Base-by-base conservation (phyloP, 2,329 filamentous ascomycete genomes). In the Tolypocladium album region DNA sequence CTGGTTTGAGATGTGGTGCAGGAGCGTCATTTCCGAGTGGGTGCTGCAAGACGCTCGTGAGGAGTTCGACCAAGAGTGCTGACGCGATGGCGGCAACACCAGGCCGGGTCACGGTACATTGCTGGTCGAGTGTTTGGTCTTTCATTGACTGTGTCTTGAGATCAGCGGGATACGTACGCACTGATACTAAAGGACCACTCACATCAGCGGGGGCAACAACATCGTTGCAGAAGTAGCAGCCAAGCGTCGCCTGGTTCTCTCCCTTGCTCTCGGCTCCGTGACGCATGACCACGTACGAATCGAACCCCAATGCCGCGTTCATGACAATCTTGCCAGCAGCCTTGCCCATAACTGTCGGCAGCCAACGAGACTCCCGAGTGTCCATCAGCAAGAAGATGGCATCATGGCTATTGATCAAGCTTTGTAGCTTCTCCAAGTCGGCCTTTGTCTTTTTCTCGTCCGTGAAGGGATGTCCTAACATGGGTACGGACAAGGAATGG, bases 221-320 rank as follows among this genome's bases (percentile, higher is more conserved):
- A 71, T 99, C 94, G 68, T 96, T 97, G 76, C 94, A 99, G 74
- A 97, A 99, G 72, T 99, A 99, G 75, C 94, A 99, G 12, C 94
- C 94, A 34, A 97, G 79, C 34, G 90, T 85, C 58, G 85, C 78
- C 59, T 84, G 79, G n/a, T 76, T 80, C 13, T 82, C 78, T 57
- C 79, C 76, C 50, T 75, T 72, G 4, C 79, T 78, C 65, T 85
- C 82, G 7, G 90, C 80, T 1, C 94, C 94, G 72, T 99, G 94
- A 60, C 94, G 85, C 94, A 99, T 97, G 42, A 96, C 92, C 2
- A 99, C 92, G 68, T 90, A 99, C 0, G 92, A 94, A 74, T 99
- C 94, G 69, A 99, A 99, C 0, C 94, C 94, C 3, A 99, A 81
- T 1, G 94, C 94, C 9, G 93, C 92, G 72, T 97, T 99, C 83